A percentile compares a stretch with the other conserved stretches of the same genome.
Conservation (phyloP, 148 eudicot species). For the Amaranthus palmeri region DNA sequence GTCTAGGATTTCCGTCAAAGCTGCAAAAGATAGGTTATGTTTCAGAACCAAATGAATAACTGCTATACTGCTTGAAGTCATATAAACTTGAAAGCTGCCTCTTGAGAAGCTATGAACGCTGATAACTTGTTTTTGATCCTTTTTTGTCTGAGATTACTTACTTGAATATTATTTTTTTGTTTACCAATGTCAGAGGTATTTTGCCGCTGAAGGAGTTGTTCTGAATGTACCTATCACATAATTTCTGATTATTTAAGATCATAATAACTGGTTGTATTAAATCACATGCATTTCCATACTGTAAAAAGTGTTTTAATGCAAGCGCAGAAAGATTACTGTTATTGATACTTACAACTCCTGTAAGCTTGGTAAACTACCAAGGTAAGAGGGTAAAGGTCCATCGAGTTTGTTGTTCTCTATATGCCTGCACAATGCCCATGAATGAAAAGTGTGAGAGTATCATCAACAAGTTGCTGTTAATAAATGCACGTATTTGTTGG, state of each 20-base stretch:
- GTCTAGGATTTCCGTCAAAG: constrained; percentile 68
- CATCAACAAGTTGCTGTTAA: constrained; percentile 13
- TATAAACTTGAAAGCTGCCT: background rate
- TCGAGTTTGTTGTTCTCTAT: constrained; percentile 74
- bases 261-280: constrained; percentile 7
- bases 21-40: constrained; percentile 37
- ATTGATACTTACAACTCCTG: constrained; percentile 63
- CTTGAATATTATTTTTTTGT: constrained; percentile 55
- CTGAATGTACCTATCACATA: constrained; percentile 66
- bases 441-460: background rate
- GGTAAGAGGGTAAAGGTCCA: constrained; percentile 72
- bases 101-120: background rate
- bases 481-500: constrained; percentile 9
- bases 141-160: constrained; percentile 37
- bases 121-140: background rate
- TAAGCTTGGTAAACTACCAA: constrained; percentile 74
- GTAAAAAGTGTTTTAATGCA: background rate
- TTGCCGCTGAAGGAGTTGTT: constrained; percentile 78
- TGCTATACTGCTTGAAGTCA: background rate
- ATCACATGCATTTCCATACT: background rate
- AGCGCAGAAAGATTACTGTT: background rate
- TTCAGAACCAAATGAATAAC: constrained; percentile 6
- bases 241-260: constrained; percentile 4
- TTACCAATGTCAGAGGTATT: constrained; percentile 61
- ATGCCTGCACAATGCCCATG: constrained; percentile 55